phyloP scores from a whole-genome alignment of 179 eudicot genomes.

The Drosera spatulata region DNA sequence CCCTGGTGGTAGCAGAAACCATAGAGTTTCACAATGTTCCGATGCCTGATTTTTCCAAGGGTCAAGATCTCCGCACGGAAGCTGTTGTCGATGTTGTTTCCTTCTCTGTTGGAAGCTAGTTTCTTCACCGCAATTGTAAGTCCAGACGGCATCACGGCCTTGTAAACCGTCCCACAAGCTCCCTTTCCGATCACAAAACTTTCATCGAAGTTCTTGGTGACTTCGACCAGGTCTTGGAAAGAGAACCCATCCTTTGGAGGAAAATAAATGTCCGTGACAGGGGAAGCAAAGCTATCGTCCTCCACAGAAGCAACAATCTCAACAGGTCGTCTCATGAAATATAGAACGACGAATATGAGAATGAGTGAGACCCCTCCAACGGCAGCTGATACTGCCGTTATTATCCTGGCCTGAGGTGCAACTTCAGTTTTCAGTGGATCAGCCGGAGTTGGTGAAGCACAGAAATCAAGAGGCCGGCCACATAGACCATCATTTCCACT shows the following conservation, averaged over 20 bases:
- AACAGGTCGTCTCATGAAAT: slow-evolving; percentile 52
- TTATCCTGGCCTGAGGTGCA: slow-evolving; percentile 38
- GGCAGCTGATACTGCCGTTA: slow-evolving; percentile 41
- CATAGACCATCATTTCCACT: slow-evolving; percentile 66
- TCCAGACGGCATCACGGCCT: slow-evolving; percentile 69
- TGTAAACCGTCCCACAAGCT: slow-evolving; percentile 82
- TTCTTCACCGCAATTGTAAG: slow-evolving; percentile 51
- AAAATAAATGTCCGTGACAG: slow-evolving; percentile 70
- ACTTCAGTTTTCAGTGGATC: slow-evolving; percentile 15
- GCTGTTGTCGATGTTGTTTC: no score
- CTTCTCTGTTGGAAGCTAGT: no score
- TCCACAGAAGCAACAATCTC: slow-evolving; percentile 32
- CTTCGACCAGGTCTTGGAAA: slow-evolving; percentile 57
- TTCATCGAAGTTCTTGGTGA: slow-evolving; percentile 63
- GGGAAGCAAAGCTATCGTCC: slow-evolving; percentile 34
- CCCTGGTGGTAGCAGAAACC: no score
- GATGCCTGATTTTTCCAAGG: no score
- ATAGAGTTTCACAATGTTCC: no score
- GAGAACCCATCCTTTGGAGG: slow-evolving; percentile 38
- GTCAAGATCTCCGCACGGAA: no score
- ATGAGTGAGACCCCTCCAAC: slow-evolving; percentile 76
- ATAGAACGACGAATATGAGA: slow-evolving; percentile 48
- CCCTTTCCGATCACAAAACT: slow-evolving; percentile 65
- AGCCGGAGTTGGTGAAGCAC: slow-evolving; percentile 18
- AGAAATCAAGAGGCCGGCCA: slow-evolving; percentile 57